phyloP scores from a whole-genome alignment of 2,329 filamentous ascomycete genomes.

The Helicocarpus griseus region DNA sequence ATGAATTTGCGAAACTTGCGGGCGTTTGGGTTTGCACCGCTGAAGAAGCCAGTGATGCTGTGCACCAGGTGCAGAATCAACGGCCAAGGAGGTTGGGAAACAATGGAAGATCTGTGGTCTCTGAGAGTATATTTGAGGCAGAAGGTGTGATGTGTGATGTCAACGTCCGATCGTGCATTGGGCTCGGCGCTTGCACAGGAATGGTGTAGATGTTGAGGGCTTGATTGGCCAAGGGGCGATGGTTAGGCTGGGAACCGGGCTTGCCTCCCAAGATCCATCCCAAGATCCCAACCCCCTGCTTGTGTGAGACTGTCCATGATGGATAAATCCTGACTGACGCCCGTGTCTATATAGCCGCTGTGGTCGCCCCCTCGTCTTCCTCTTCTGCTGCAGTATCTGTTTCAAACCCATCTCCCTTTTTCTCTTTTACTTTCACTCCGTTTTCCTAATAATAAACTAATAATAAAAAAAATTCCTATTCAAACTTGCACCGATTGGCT shows the following conservation, averaged over 20 bases:
- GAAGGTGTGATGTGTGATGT: neutral
- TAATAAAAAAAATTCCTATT: neutral
- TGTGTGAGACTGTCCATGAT: too few species aligned
- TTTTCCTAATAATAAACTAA: neutral
- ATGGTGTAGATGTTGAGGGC: neutral
- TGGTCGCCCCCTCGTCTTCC: neutral
- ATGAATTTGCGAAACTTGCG: neutral
- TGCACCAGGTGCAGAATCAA: neutral
- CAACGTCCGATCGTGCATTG: neutral
- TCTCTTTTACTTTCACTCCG: neutral
- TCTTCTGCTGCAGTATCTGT: slow-evolving; percentile 2
- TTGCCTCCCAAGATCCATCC: neutral
- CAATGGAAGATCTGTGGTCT: too few species aligned
- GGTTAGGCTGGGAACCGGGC: neutral
- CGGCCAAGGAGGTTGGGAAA: neutral
- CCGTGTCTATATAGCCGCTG: slow-evolving; percentile 4
- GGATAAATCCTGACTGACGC: neutral
- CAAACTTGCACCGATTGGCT: slow-evolving; percentile 2
- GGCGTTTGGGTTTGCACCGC: neutral
- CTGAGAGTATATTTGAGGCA: too few species aligned
- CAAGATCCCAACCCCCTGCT: neutral
- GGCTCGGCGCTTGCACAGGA: neutral
- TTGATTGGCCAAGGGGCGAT: neutral
- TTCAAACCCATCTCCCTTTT: neutral
- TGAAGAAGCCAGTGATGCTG: neutral